A percentile compares a stretch with the other conserved stretches of the same genome.
Conservation (phyloP, 768 basidiomycete genomes). For the Termitomyces sp. region DNA sequence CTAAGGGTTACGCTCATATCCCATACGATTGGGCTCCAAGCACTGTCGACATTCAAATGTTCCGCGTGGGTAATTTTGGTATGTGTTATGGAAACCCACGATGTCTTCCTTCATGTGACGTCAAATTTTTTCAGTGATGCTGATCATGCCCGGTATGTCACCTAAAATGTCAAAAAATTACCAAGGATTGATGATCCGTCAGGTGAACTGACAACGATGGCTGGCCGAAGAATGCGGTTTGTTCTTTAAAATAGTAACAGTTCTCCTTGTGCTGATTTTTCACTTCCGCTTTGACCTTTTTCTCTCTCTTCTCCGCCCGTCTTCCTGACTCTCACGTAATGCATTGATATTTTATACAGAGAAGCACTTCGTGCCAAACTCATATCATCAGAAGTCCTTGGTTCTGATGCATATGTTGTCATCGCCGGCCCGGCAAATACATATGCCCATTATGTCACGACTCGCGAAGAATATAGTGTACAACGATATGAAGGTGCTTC, state of each 20-base stretch:
- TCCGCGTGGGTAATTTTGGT: constrained; percentile 70
- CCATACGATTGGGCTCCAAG: constrained; percentile 76
- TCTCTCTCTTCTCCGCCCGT: background rate
- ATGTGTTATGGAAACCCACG: constrained; percentile 13
- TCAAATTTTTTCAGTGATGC: constrained; percentile 40
- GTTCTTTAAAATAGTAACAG: background rate
- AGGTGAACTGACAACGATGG: constrained; percentile 80
- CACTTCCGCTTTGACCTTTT: background rate
- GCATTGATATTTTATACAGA: constrained; percentile 28
- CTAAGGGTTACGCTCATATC: constrained; percentile 55
- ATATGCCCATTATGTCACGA: constrained; percentile 71
- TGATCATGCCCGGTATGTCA: constrained; percentile 58
- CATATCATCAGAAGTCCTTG: constrained; percentile 58
- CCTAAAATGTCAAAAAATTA: background rate
- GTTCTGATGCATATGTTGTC: constrained; percentile 67
- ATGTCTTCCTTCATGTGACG: constrained; percentile 5
- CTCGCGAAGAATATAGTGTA: constrained; percentile 65
- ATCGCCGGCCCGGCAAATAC: constrained; percentile 80
- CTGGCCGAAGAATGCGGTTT: constrained; percentile 69
- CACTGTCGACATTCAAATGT: constrained; percentile 72
- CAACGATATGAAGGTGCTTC: constrained; percentile 83
- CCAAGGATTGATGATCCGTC: constrained; percentile 7
- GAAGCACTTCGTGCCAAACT: constrained; percentile 62
- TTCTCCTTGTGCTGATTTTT: constrained; percentile 18
- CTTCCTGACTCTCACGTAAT: constrained; percentile 1